These are phyloP conservation scores for Thelephora terrestris DNA, from an alignment of 1,284 basidiomycete genomes.

Conservation along the genomic window DNA sequence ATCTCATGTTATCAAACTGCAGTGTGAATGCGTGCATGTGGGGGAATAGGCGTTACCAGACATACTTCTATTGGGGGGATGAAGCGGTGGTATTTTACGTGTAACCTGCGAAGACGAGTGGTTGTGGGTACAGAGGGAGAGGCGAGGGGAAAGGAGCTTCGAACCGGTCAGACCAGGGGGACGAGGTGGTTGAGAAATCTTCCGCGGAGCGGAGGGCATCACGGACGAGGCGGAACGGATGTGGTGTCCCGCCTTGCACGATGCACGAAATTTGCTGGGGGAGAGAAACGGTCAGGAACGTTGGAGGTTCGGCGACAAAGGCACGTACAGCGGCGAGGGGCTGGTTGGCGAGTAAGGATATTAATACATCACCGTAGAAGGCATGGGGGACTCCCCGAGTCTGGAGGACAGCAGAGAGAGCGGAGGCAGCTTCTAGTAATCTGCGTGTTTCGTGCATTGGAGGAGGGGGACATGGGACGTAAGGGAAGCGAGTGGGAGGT, in stretches of 20 bases:
- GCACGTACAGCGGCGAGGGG: conserved; percentile 44
- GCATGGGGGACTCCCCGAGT: conserved; percentile 49
- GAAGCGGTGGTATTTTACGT: conserved; percentile 26
- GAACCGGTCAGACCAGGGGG: conserved; percentile 47
- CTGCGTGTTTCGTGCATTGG: conserved; percentile 56
- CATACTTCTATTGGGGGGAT: conserved; percentile 29
- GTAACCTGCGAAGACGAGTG: conserved; percentile 20
- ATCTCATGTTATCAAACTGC: conserved; percentile 37
- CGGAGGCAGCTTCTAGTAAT: conserved; percentile 51
- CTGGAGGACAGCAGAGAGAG: conserved; percentile 45
- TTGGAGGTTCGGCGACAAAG: neutral
- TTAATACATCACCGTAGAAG: conserved; percentile 55
- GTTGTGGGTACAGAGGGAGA: conserved; percentile 3
- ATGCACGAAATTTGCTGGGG: conserved; percentile 46
- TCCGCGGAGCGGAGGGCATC: conserved; percentile 36
- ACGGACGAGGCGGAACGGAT: conserved; percentile 46
- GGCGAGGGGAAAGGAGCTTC: conserved; percentile 3
- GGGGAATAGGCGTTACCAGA: neutral
- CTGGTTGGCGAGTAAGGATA: conserved; percentile 45
- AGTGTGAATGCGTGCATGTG: neutral
- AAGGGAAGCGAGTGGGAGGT: conserved; percentile 13
- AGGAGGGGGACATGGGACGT: conserved; percentile 17
- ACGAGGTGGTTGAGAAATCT: conserved; percentile 32
- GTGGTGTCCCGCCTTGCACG: conserved; percentile 39
- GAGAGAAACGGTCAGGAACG: conserved; percentile 4